Evolutionary conservation across 345 rosid species (phyloP).

Genomic region (Salix exigua): DNA sequence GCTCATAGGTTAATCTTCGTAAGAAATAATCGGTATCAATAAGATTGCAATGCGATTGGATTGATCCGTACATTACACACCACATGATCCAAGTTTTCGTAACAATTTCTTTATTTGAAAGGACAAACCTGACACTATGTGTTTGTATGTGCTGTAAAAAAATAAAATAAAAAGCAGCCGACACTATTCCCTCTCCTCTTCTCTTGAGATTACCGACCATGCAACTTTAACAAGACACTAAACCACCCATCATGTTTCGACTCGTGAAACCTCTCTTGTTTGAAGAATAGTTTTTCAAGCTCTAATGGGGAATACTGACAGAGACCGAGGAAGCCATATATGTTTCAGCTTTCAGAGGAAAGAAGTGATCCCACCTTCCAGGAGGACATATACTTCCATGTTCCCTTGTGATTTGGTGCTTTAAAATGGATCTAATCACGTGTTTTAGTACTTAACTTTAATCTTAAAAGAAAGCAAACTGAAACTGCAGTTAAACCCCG

Average conservation of each 20-base stretch:
- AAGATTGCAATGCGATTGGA: too few relatives aligned
- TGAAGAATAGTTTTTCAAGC: neutral
- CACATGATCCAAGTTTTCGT: too few relatives aligned
- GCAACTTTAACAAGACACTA: neutral
- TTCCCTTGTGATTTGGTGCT: neutral
- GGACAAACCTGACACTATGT: too few relatives aligned
- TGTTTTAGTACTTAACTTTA: too few relatives aligned
- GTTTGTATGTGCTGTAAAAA: too few relatives aligned
- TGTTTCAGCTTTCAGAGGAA: neutral
- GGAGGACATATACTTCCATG: neutral
- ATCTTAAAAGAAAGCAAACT: neutral
- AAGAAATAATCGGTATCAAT: too few relatives aligned
- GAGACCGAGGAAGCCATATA: too few relatives aligned
- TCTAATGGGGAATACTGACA: neutral
- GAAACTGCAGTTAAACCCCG: too few relatives aligned
- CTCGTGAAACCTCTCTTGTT: neutral
- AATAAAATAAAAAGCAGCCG: neutral
- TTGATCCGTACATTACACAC: too few relatives aligned
- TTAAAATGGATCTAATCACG: neutral
- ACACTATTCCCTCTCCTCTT: neutral
- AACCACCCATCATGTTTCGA: neutral
- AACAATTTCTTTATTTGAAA: too few relatives aligned
- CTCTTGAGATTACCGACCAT: neutral
- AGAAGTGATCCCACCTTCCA: slow-evolving; percentile 10
- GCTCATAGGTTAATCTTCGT: too few relatives aligned